Base-by-base conservation (phyloP, 1,284 basidiomycete species). In the Cutaneotrichosporon sp. region DNA sequence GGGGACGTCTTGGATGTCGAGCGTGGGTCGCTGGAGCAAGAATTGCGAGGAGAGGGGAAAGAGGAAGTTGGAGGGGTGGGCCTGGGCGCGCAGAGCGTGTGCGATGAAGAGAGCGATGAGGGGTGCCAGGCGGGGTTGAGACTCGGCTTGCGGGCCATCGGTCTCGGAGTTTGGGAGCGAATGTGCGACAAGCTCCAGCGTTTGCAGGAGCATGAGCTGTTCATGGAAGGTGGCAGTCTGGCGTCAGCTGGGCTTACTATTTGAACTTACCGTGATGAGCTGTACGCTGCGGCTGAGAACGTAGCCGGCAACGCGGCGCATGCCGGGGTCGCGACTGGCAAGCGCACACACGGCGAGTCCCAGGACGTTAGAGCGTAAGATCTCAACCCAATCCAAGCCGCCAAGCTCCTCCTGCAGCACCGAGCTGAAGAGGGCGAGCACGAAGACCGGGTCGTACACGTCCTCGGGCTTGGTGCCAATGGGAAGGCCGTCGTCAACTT, bases 371-470 rank as follows among this genome's bases (percentile, higher is more conserved):
- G 85, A 88, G 53, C 90, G 77, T 67, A 92, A 84, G 7, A 97
- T 70, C 62, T 89, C 84, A 11, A 96, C 84, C 90, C 90, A 96
- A 27, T 80, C 82, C 54, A 86, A 75, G 0, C 84, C 81, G 0
- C 83, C 82, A 0, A 82, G 82, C 12, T 76, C 78, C 29, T 84
- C 82, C 0, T 75, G 70, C 25, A 91, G 75, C 60, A 83, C 80
- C 48, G 84, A 81, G 1, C 80, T 79, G 34, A 86, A 81, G 11
- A 94, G 75, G 7, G 85, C 76, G 29, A 88, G 73, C 11, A 91
- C 71, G 67, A 94, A 89, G 0, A 85, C 71, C 1, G 92, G 90
- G 65, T 97, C 92, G 63, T 94, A 97, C 22, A 86, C 63, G 19
- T 76, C 75, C 24, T 32, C 37, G 7, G 32, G 20, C 42, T 49